Percentiles rank a stretch among this genome's conserved stretches.
These are phyloP conservation scores for Trichophyton equinum DNA, from an alignment of 2,329 filamentous ascomycete species.

Conservation along the genomic window DNA sequence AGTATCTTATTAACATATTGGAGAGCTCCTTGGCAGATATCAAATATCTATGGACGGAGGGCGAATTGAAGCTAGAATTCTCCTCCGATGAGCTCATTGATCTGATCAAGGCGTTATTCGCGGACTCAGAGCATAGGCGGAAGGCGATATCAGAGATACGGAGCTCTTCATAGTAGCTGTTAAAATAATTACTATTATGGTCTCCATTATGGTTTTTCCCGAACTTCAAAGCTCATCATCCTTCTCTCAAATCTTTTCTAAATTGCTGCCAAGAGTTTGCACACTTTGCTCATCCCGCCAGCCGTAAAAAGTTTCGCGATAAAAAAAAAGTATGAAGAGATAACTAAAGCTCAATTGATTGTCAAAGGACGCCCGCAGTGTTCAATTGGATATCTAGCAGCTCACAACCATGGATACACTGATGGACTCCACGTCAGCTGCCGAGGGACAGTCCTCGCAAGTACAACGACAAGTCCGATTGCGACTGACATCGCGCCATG, in stretches of 20 bases:
- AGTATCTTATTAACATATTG: conserved; percentile 51
- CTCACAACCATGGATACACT: background rate
- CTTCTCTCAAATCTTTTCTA: too few relatives aligned
- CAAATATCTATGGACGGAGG: conserved; percentile 52
- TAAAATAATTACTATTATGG: background rate
- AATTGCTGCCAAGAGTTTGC: conserved; percentile 15
- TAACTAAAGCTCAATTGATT: background rate
- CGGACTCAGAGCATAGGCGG: conserved; percentile 47
- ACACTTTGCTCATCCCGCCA: conserved; percentile 20
- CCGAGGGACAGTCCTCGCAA: conserved; percentile 8
- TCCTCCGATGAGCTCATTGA: conserved; percentile 49
- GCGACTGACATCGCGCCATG: conserved; percentile 41
- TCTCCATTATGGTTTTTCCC: too few relatives aligned
- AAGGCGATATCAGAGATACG: conserved; percentile 47
- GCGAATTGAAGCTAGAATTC: conserved; percentile 52
- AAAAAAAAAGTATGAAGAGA: background rate
- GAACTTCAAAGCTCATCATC: too few relatives aligned
- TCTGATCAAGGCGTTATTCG: conserved; percentile 51
- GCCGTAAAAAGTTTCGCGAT: conserved; percentile 4
- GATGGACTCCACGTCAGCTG: conserved; percentile 14
- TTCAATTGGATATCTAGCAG: background rate
- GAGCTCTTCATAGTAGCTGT: conserved; percentile 17
- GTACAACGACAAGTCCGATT: conserved; percentile 41
- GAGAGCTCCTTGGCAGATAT: conserved; percentile 53
- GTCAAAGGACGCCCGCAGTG: background rate